Base-by-base conservation (phyloP, 2,329 filamentous ascomycete genomes). In the Fusarium sp. region DNA sequence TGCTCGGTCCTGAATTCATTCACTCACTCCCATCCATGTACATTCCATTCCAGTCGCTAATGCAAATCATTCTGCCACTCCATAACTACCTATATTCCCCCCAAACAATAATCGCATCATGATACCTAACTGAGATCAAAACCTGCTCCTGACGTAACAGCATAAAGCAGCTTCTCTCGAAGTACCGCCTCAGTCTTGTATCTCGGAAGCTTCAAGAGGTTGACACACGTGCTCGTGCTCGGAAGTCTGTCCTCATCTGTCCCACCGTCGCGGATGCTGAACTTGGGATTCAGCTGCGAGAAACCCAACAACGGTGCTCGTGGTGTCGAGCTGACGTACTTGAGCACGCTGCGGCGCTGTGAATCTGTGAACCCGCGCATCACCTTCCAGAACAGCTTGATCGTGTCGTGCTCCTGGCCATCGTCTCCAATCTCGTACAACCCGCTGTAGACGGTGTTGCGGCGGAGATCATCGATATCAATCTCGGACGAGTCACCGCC, bases 211-310 rank as follows among this genome's bases (percentile, higher is more conserved):
- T 99, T 99, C 51, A 99, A 81, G 72, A 99, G 78, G 77, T 99
- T 99, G 27, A 98, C 93, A 74, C 96, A 99, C 0, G 96, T 99
- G 77, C 94, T 97, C 16, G 96, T 93, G 77, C 93, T 98, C 2
- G 96, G 96, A 68, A 97, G 81, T 63, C 96, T 85, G 81, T 97
- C 93, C 62, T 81, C 76, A 34, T 81, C 79, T 6, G 73, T 74
- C 6, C 78, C 80, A 1, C 89, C 90, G 79, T 99, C 96, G 4
- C 96, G 84, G 68, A 99, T 98, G 75, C 90, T 95, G 78, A 99
- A 99, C 38, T 85, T 84, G 2, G 96, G 96, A 61, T 90, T 91
- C 69, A 99, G 81, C 75, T 96, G 91, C 16, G 89, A 88, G 77
- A 99, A 99, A 0, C 96, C 96, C 3, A 98, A 82, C 46, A 99